Evolutionary conservation across 2,329 filamentous ascomycete genomes (phyloP).

Genomic region (Aspergillus costaricaensis): DNA sequence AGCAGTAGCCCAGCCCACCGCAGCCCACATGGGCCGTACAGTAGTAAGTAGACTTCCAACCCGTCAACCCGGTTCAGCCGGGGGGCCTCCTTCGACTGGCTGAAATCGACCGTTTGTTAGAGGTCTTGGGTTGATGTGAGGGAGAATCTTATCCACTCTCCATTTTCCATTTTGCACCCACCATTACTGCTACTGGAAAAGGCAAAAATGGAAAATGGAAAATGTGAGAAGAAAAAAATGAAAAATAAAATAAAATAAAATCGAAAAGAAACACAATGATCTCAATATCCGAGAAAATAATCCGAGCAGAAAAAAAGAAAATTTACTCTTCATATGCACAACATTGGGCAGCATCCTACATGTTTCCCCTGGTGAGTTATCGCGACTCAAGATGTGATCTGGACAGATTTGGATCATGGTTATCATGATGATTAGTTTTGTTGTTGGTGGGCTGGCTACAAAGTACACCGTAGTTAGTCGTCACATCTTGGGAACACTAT

Average conservation of each 20-base stretch:
- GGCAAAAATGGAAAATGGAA: slow-evolving; percentile 8
- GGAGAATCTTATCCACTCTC: slow-evolving; percentile 12
- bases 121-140: slow-evolving; percentile 10
- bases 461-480: too few species aligned
- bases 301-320: neutral
- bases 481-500: too few species aligned
- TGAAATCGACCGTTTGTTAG: slow-evolving; percentile 17
- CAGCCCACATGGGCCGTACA: slow-evolving; percentile 29
- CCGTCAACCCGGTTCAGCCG: slow-evolving; percentile 35
- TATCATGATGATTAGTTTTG: neutral
- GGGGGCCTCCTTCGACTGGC: slow-evolving; percentile 17
- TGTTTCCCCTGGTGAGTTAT: slow-evolving; percentile 6
- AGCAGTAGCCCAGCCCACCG: slow-evolving; percentile 19
- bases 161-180: slow-evolving; percentile 4
- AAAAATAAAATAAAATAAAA: slow-evolving; percentile 6
- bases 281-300: slow-evolving; percentile 3
- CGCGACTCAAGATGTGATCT: neutral
- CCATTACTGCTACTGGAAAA: neutral
- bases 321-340: slow-evolving; percentile 7
- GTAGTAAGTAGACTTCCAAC: slow-evolving; percentile 18
- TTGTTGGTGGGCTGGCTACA: too few species aligned
- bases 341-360: slow-evolving; percentile 10
- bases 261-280: neutral
- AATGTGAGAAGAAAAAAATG: neutral
- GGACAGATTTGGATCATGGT: neutral